Percentiles rank a stretch among this genome's conserved stretches.
Conservation (phyloP, 2,329 filamentous ascomycete species). For the Esteya vermicola region DNA sequence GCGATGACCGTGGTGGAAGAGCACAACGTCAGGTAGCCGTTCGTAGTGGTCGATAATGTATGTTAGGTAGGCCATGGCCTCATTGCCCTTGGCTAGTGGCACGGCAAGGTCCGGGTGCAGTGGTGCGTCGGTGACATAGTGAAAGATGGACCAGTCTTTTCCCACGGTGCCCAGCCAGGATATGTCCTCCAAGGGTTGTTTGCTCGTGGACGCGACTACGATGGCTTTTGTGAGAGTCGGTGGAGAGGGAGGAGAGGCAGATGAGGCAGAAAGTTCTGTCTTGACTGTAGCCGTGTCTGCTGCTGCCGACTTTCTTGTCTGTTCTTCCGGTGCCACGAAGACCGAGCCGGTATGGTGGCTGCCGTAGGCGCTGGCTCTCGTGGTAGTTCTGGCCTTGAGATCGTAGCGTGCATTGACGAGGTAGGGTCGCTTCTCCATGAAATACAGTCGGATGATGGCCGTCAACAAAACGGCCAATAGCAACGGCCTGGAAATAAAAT, state of each 20-base stretch:
- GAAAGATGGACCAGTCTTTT: slow-evolving; percentile 10
- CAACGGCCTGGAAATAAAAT: neutral
- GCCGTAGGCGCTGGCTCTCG: too few relatives aligned
- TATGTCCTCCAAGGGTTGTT: slow-evolving; percentile 1
- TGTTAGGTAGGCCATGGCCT: slow-evolving; percentile 47
- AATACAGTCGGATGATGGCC: neutral
- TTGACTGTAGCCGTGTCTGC: too few relatives aligned
- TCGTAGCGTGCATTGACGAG: too few relatives aligned
- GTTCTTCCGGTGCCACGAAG: too few relatives aligned
- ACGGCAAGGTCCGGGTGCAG: slow-evolving; percentile 10
- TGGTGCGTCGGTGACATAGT: slow-evolving; percentile 13
- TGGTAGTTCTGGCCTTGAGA: too few relatives aligned
- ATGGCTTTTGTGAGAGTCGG: slow-evolving; percentile 9
- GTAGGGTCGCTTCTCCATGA: too few relatives aligned
- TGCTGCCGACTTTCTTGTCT: too few relatives aligned
- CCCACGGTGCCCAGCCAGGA: slow-evolving; percentile 10
- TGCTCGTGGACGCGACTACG: slow-evolving; percentile 10
- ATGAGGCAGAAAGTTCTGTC: too few relatives aligned
- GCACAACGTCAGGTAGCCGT: slow-evolving; percentile 38
- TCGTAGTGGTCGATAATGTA: slow-evolving; percentile 50
- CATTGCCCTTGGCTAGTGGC: slow-evolving; percentile 29
- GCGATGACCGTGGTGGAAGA: slow-evolving; percentile 45
- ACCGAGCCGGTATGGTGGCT: too few relatives aligned
- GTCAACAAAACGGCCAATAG: neutral
- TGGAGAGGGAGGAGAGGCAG: too few relatives aligned